These are phyloP conservation scores for Macrophomina pseudophaseolina DNA, from an alignment of 2,329 filamentous ascomycete species.

Conservation along the genomic window DNA sequence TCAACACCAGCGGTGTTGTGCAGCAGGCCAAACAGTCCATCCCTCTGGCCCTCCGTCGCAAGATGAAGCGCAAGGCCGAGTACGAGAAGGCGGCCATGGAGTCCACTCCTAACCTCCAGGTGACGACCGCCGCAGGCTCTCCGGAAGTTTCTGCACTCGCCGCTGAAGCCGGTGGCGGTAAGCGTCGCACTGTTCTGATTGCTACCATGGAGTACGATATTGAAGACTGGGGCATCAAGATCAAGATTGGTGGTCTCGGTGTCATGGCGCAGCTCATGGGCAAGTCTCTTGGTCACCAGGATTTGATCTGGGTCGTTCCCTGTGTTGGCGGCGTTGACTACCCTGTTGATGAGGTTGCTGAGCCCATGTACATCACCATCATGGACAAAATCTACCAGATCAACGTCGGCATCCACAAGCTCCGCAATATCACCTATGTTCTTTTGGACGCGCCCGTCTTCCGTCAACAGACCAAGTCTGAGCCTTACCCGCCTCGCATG, in stretches of 20 bases:
- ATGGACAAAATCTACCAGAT: slow-evolving; percentile 66
- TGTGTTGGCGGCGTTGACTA: slow-evolving; percentile 67
- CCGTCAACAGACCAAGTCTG: slow-evolving; percentile 65
- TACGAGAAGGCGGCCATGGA: slow-evolving; percentile 33
- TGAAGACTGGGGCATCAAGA: slow-evolving; percentile 71
- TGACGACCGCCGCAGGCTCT: slow-evolving; percentile 3
- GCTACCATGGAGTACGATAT: slow-evolving; percentile 77
- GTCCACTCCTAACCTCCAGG: slow-evolving; percentile 21
- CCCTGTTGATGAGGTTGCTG: slow-evolving; percentile 62
- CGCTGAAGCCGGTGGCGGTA: slow-evolving; percentile 3
- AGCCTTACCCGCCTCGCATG: slow-evolving; percentile 71
- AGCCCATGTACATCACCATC: slow-evolving; percentile 67
- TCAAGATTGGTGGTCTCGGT: slow-evolving; percentile 73
- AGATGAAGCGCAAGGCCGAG: slow-evolving; percentile 42
- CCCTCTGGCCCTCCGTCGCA: slow-evolving; percentile 30
- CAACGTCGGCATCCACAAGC: slow-evolving; percentile 66
- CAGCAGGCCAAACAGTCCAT: slow-evolving; percentile 31
- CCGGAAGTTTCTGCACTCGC: slow-evolving; percentile 1
- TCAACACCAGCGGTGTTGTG: slow-evolving; percentile 54
- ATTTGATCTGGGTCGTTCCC: slow-evolving; percentile 63
- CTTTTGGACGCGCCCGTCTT: slow-evolving; percentile 71
- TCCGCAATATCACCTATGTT: slow-evolving; percentile 71
- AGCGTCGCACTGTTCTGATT: slow-evolving; percentile 44
- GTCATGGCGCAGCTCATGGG: slow-evolving; percentile 75
- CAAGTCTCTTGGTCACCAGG: slow-evolving; percentile 67